These are phyloP conservation scores for Gracilaria caudata DNA, from an alignment of 23 red algal species.

Conservation along the genomic window DNA sequence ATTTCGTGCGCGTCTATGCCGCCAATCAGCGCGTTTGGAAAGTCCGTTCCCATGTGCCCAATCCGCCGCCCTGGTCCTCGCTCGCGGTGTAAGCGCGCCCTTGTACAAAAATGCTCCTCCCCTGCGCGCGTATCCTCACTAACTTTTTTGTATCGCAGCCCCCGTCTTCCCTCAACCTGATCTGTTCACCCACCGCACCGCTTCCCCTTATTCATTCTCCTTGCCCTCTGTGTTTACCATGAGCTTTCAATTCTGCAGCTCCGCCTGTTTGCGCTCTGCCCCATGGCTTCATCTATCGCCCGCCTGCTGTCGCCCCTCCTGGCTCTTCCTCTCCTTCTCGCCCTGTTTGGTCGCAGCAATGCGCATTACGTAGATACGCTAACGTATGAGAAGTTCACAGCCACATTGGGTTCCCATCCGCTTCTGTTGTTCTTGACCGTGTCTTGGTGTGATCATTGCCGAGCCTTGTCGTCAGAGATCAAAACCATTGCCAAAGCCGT, in stretches of 20 bases:
- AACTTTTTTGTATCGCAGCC: background rate
- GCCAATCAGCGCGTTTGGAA: slow-evolving; percentile 15
- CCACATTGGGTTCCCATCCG: background rate
- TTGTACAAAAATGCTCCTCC: background rate
- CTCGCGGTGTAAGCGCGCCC: slow-evolving; percentile 1
- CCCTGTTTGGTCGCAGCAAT: background rate
- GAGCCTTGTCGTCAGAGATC: slow-evolving; percentile 27
- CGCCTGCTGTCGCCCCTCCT: background rate
- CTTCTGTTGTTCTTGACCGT: slow-evolving; percentile 47
- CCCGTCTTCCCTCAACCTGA: background rate
- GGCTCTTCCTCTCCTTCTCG: background rate
- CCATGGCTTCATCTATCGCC: background rate
- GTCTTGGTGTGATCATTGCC: slow-evolving; percentile 51
- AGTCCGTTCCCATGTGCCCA: background rate
- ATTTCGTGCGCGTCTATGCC: too few species aligned
- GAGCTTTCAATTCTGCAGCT: background rate
- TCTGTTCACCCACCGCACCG: background rate
- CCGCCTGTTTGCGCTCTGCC: background rate
- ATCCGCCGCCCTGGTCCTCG: background rate
- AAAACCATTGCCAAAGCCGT: slow-evolving; percentile 29
- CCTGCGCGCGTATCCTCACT: background rate
- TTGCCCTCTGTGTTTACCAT: background rate
- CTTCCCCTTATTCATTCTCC: background rate
- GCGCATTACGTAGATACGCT: slow-evolving; percentile 15
- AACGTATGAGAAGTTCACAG: slow-evolving; percentile 18